Evolutionary conservation across 73 alveolate genomes (phyloP), one percentile per base, ranked within the genome.

Genomic region (Paramecium bursaria): DNA sequence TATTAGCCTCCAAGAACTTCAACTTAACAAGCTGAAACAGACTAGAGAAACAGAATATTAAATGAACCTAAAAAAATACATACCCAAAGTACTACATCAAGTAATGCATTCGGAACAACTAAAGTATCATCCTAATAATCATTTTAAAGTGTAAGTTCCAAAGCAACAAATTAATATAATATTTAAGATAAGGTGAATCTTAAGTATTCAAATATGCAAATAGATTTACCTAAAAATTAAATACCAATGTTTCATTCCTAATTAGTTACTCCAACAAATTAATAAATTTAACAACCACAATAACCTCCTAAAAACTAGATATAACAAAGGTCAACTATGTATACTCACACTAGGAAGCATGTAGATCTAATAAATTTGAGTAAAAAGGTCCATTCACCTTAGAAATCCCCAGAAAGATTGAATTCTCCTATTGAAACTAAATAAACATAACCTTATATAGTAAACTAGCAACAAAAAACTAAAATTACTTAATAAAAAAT

Each of bases 351-450:
- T 57, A 25, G 6, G 33, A 27, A n/a, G 1, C 33, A 27, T 5
- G 1, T 23, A 57, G 76, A 30, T 30, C 27, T 57, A n/a, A 50
- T 21, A 1, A 27, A 30, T 57, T 50, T 57, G 21, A 57, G 33
- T n/a, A 57, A 57, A 30, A 57, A 42, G 0, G 33, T 57, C 33
- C 76, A 48, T 27, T 27, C 26, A 27, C 76, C 76, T 51, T 21
- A 51, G 35, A 51, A 51, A 51, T 51, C 23, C 10, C 7, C 3
- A 21, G 11, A 51, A 2, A 3, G 46, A 3, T 6, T 51, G 23
- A 11, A 21, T 26, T 51, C 74, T 51, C 74, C 74, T 21, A 21
- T 51, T 6, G 27, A 51, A 51, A 25, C 23, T 11, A 1, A 27
- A 30, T 57, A 27, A 23, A 19, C 49, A 4, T 50, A 27, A n/a